Evolutionary conservation across 345 rosid genomes (phyloP).

Genomic region (Eutrema japonicum): DNA sequence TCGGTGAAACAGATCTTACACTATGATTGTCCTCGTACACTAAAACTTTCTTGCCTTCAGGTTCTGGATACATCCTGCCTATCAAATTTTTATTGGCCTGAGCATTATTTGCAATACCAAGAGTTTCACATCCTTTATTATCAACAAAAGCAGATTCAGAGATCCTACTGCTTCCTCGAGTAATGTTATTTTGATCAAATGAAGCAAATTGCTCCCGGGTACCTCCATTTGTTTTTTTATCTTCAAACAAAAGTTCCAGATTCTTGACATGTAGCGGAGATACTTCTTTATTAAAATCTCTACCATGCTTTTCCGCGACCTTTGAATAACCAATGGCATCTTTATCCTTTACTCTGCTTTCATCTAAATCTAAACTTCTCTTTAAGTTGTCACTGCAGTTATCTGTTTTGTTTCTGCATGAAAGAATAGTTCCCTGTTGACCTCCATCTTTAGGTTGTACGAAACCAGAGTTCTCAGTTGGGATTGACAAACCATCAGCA

Average conservation of each 20-base stretch:
- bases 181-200: conserved; percentile 35
- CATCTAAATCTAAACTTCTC: conserved; percentile 51
- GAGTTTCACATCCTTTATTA: conserved; percentile 35
- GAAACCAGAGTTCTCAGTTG: conserved; percentile 44
- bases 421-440: conserved; percentile 36
- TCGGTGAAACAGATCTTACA: conserved; percentile 44
- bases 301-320: conserved; percentile 46
- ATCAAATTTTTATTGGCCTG: conserved; percentile 44
- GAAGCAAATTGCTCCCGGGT: conserved; percentile 34
- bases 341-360: conserved; percentile 47
- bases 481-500: conserved; percentile 78
- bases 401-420: conserved; percentile 41
- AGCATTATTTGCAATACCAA: conserved; percentile 35
- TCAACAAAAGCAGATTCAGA: conserved; percentile 45
- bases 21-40: conserved; percentile 44
- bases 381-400: conserved; percentile 44
- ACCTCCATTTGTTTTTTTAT: conserved; percentile 52
- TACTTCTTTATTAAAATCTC: conserved; percentile 48
- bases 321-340: conserved; percentile 48
- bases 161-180: conserved; percentile 42
- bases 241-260: conserved; percentile 74
- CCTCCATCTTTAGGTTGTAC: conserved; percentile 38
- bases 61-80: conserved; percentile 42
- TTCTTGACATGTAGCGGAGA: conserved; percentile 85
- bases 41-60: conserved; percentile 41